These are phyloP conservation scores for Arabidopsis hybrid DNA, from an alignment of 441 rosid species.

Conservation along the genomic window DNA sequence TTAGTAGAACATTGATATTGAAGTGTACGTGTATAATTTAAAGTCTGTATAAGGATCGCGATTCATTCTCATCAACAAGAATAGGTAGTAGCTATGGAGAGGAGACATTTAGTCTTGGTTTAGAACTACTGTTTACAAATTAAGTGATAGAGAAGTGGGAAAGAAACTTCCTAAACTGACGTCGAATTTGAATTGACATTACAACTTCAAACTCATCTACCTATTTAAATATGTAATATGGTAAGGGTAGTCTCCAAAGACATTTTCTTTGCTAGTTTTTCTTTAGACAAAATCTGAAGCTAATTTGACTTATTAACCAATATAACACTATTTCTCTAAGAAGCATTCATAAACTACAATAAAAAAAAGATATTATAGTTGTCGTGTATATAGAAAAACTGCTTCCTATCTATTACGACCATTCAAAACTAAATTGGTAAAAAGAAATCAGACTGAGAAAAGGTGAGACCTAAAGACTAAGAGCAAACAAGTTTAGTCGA, in stretches of 20 bases:
- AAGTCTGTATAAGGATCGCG: too few relatives aligned
- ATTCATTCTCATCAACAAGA: too few relatives aligned
- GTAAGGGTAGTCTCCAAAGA: slow-evolving; percentile 9
- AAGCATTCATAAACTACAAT: slow-evolving; percentile 7
- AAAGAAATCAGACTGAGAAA: not conserved
- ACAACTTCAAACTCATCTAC: not conserved
- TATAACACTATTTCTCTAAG: not conserved
- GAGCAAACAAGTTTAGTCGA: not conserved
- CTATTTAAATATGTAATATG: not conserved
- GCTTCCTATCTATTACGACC: not conserved
- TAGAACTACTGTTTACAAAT: too few relatives aligned
- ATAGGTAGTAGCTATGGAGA: too few relatives aligned
- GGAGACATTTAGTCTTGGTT: too few relatives aligned
- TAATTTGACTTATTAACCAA: not conserved
- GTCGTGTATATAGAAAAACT: slow-evolving; percentile 4
- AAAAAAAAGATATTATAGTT: not conserved
- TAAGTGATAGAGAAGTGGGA: too few relatives aligned
- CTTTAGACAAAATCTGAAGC: not conserved
- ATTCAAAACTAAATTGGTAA: not conserved
- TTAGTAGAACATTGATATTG: not conserved
- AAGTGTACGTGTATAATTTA: too few relatives aligned
- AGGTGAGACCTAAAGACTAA: not conserved
- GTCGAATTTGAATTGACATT: not conserved
- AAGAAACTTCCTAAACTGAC: too few relatives aligned
- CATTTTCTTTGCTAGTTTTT: not conserved